Base-by-base conservation (phyloP, 306 rosid genomes). In the Parietaria judaica region DNA sequence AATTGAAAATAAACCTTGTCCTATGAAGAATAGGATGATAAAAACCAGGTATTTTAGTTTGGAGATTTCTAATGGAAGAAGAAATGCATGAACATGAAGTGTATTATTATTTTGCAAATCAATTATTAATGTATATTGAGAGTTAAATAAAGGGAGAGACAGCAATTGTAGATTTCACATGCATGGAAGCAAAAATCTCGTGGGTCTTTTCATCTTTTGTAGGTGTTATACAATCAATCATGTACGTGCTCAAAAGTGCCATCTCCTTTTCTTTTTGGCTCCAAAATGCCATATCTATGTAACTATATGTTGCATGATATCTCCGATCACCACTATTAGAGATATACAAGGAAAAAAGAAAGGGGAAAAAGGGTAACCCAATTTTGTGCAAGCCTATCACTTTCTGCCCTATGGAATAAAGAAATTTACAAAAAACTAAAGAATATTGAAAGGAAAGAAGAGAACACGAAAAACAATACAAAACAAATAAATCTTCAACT, bases 141-240 rank as follows among this genome's bases (percentile, higher is more conserved):
- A 55, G 23, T 58, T 36, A 46, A 8, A 16, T 14, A 63, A 52
- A 31, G 4, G 35, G 8, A 9, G 35, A 62, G 31, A 62, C 34
- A 36, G 72, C 17, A 3, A 13, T 35, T 52, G 65, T 43, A 75
- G 51, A n/a, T 53, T 55, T 63, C 72, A 74, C 78, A 74, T 72
- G 84, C 69, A 71, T 6, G 60, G 71, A 41, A 16, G 71, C 64
- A 45, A 64, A 49, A 64, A 47, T 60, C 72, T 73, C 63, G 65
- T 51, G 60, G 68, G 72, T 76, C 77, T 11, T 60, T 75, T 70
- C 2, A 23, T 76, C 80, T 65, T 56, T 37, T 51, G 63, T 69
- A 65, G 72, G 65, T 59, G 23, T 60, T 65, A 5, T 61, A 68
- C 57, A 68, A 62, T 66, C 38, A 66, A 81, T 85, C 72, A 77